A percentile compares a stretch with the other conserved stretches of the same genome.
These are phyloP conservation scores for Wallacemonas sp. DNA, from an alignment of 208 protist species.

Conservation along the genomic window DNA sequence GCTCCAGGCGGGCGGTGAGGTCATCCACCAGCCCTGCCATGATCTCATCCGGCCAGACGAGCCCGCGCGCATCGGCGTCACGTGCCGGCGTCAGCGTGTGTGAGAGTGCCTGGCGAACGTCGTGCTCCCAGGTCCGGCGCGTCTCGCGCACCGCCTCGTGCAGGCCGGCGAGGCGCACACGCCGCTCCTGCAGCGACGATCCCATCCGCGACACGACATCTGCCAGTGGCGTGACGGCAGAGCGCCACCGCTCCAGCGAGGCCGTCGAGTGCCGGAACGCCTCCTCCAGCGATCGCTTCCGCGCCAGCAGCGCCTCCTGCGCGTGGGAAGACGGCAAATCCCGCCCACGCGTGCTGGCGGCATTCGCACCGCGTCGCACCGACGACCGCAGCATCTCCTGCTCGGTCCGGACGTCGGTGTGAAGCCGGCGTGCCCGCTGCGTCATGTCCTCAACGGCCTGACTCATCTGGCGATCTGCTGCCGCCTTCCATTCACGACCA, in stretches of 20 bases:
- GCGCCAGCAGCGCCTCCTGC: not conserved
- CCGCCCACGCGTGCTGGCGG: too few species aligned
- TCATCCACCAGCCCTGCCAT: constrained; percentile 24
- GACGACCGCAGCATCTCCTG: not conserved
- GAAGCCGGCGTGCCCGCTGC: not conserved
- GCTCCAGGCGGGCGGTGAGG: constrained; percentile 17
- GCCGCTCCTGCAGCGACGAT: constrained; percentile 18
- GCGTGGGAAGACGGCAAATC: not conserved
- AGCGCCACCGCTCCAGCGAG: constrained; percentile 23
- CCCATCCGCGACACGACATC: constrained; percentile 26
- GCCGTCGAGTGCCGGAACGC: constrained; percentile 20
- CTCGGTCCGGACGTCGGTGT: not conserved
- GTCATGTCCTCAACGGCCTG: not conserved
- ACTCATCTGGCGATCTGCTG: not conserved
- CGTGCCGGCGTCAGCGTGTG: constrained; percentile 14
- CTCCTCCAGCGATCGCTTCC: constrained; percentile 17
- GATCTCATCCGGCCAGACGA: not conserved
- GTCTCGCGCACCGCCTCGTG: constrained; percentile 25
- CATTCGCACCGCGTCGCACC: too few species aligned
- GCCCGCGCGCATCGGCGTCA: not conserved
- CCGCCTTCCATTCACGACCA: not conserved
- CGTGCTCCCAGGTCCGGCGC: constrained; percentile 31
- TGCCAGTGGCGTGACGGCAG: constrained; percentile 21
- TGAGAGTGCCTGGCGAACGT: constrained; percentile 30
- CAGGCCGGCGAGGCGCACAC: constrained; percentile 25